These are phyloP conservation scores for Acanthamoeba lenticulata DNA, from an alignment of 208 protist genomes.

Conservation along the genomic window DNA sequence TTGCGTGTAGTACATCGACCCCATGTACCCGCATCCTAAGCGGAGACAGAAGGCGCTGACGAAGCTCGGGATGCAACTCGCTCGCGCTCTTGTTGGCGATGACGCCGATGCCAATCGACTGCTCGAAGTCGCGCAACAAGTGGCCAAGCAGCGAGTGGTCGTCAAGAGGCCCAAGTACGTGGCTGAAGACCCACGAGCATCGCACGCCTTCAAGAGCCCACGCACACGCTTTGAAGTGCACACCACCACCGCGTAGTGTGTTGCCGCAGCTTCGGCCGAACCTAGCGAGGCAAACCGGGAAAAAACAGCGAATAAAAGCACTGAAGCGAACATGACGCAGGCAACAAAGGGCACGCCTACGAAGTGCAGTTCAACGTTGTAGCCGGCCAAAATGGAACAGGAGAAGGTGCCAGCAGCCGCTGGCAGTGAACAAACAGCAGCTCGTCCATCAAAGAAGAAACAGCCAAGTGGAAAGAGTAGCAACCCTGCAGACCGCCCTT, in stretches of 20 bases:
- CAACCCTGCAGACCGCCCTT: background rate
- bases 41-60: background rate
- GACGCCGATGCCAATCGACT: constrained; percentile 22
- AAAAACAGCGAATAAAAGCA: background rate
- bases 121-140: constrained; percentile 35
- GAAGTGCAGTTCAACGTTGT: too few relatives aligned
- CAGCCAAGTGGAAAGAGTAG: too few relatives aligned
- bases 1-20: constrained; percentile 48
- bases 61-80: constrained; percentile 52
- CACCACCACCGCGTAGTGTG: background rate
- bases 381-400: too few relatives aligned
- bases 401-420: too few relatives aligned
- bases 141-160: constrained; percentile 28
- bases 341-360: too few relatives aligned
- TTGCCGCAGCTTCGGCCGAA: background rate
- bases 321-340: background rate
- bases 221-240: constrained; percentile 57
- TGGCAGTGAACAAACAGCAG: background rate
- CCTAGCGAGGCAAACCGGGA: too few relatives aligned
- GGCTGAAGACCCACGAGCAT: background rate
- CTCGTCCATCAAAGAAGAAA: background rate
- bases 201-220: constrained; percentile 6
- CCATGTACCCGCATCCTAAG: constrained; percentile 52
- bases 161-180: constrained; percentile 61
- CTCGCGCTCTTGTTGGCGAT: constrained; percentile 32